phyloP scores from a whole-genome alignment of 169 alveolate species.

The Plasmodium billcollinsi region DNA sequence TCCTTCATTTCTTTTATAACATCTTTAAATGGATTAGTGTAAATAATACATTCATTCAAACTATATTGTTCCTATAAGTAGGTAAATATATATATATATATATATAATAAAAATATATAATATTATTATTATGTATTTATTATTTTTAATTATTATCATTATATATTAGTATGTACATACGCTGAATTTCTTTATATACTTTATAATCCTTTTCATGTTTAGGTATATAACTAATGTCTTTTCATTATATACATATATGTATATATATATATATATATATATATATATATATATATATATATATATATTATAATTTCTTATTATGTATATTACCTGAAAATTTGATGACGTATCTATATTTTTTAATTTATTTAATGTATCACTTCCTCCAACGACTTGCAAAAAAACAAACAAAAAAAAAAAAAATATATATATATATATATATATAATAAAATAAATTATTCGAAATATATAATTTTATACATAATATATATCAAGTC shows the following conservation, averaged over 20 bases:
- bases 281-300: no score
- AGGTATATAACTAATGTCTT: no score
- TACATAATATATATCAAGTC: background rate
- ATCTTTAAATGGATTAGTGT: conserved; percentile 74
- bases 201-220: no score
- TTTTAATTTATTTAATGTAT: conserved; percentile 49
- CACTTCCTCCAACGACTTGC: conserved; percentile 72
- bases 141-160: background rate
- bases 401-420: background rate
- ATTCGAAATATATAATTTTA: background rate
- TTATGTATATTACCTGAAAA: conserved; percentile 23
- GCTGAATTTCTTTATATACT: no score
- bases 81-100: background rate
- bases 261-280: no score
- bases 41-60: conserved; percentile 52
- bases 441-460: background rate
- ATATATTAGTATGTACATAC: conserved; percentile 4
- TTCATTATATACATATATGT: no score
- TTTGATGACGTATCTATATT: conserved; percentile 32
- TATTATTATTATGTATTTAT: conserved; percentile 1
- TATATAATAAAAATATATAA: background rate
- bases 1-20: conserved; percentile 64
- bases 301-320: background rate
- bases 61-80: conserved; percentile 11
- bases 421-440: background rate